Evolutionary conservation across 305 asterid species (phyloP), one percentile per base, ranked within the genome.

Genomic region (Withania somnifera): DNA sequence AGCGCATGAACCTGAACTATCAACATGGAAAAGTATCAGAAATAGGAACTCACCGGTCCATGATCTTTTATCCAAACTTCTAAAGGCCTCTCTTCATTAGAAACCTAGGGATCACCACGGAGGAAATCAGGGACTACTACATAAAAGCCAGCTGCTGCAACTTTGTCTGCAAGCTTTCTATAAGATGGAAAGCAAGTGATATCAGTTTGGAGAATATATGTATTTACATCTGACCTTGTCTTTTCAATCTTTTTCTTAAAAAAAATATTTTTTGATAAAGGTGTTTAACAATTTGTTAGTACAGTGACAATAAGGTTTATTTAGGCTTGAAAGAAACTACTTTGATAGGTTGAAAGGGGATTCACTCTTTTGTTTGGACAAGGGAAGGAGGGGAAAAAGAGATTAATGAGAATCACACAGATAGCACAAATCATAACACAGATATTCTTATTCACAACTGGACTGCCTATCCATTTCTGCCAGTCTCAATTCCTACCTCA

Each of bases 161-260:
- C 88, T 86, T 91, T 89, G 84, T 93, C 95, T 6, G 98, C 98
- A 22, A 93, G 83, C 81, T 87, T 90, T 91, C 95, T 90, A 80
- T 15, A 77, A 20, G 7, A 50, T 54, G 13, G 53, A 81, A 80
- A 22, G 79, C 54, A 7, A 66, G 19, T 9, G n/a, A 76, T 15
- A 45, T 79, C 32, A 69, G 68, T 34, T 69, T 58, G 61, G 64
- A 61, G 24, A 22, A 20, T 13, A 82, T 26, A 66, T 42, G 6
- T 75, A 9, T 52, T 68, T 15, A 17, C n/a, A 1, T 34, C 51
- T 0, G 11, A 58, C 14, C n/a, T n/a, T n/a, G n/a, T n/a, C n/a
- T n/a, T n/a, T n/a, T n/a, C n/a, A n/a, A n/a, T n/a, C n/a, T n/a
- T n/a, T n/a, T n/a, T n/a, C n/a, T n/a, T n/a, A n/a, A n/a, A n/a